Conservation (phyloP, 306 rosid genomes). For the Medicago truncatula region DNA sequence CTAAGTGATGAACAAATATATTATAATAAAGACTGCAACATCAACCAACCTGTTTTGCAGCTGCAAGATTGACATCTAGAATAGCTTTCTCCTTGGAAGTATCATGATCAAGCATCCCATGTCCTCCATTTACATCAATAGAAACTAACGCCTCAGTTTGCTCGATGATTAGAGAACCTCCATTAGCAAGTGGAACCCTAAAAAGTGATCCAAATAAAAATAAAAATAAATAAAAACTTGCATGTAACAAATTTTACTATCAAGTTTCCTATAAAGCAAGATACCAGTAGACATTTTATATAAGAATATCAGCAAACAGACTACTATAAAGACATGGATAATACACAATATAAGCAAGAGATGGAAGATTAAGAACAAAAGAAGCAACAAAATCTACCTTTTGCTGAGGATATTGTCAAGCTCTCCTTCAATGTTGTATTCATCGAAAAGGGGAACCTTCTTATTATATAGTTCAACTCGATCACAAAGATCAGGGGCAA, state of each 20-base stretch:
- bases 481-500: conserved; percentile 93
- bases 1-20: conserved; percentile 29
- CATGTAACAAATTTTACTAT: conserved; percentile 17
- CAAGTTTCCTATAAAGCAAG: conserved; percentile 21
- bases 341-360: conserved; percentile 25
- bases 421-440: conserved; percentile 89
- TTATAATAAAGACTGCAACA: conserved; percentile 37
- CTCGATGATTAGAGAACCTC: conserved; percentile 93
- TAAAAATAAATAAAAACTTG: neutral
- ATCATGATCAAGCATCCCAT: conserved; percentile 83
- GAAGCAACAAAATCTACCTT: conserved; percentile 59
- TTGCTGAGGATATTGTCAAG: conserved; percentile 85
- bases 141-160: conserved; percentile 99
- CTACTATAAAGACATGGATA: neutral
- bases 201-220: conserved; percentile 41
- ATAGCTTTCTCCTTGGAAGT: conserved; percentile 88
- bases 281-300: conserved; percentile 1
- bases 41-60: conserved; percentile 78
- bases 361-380: conserved; percentile 28
- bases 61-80: conserved; percentile 95
- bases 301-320: conserved; percentile 27
- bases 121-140: conserved; percentile 97
- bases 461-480: conserved; percentile 77
- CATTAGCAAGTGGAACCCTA: conserved; percentile 92
- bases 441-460: conserved; percentile 86